These are phyloP conservation scores for Rhodamnia rubescens DNA, from an alignment of 345 rosid species.

Conservation along the genomic window DNA sequence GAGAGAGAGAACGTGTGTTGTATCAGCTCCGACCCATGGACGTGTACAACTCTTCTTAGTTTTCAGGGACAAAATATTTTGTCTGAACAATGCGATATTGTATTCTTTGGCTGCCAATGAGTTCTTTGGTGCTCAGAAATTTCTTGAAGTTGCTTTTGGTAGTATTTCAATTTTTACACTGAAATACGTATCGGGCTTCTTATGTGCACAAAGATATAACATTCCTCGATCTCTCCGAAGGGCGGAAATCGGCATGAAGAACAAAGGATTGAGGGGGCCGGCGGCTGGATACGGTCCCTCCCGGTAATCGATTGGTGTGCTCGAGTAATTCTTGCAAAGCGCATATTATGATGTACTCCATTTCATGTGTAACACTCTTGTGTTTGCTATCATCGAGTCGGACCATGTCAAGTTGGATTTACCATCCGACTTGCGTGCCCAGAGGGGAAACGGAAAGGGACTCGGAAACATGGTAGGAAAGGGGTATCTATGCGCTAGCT, in stretches of 20 bases:
- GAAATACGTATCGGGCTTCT: background rate
- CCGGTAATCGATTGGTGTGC: background rate
- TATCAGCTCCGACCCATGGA: background rate
- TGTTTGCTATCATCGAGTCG: background rate
- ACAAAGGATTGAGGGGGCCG: too few relatives aligned
- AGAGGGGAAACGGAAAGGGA: background rate
- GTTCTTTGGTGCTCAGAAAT: background rate
- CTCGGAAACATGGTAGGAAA: background rate
- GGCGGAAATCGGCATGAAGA: background rate
- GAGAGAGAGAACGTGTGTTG: background rate
- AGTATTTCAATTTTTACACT: background rate
- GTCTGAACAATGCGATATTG: background rate
- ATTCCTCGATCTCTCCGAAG: background rate
- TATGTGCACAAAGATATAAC: background rate
- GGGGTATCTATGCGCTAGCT: background rate
- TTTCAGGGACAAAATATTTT: background rate
- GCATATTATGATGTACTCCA: background rate
- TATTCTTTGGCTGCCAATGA: background rate
- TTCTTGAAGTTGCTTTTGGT: background rate
- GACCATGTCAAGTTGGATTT: background rate
- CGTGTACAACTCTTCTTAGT: background rate
- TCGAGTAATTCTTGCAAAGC: background rate
- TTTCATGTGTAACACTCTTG: background rate
- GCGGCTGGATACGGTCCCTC: background rate
- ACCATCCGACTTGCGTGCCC: too few relatives aligned